Base-by-base conservation (phyloP, 176 grass and related monocot genomes). In the Areca catechu region DNA sequence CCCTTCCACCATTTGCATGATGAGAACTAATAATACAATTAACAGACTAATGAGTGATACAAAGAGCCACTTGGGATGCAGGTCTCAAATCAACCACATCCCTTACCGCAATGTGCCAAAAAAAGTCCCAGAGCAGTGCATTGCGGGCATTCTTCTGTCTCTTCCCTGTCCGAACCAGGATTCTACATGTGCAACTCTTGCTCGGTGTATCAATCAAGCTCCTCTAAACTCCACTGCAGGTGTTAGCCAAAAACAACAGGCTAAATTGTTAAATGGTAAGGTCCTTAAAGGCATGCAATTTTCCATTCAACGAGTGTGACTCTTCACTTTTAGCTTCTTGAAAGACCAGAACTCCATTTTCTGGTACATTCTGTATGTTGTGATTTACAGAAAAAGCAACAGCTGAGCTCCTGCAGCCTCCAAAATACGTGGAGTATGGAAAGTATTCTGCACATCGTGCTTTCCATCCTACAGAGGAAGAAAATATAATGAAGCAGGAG, bases 361-460 rank as follows among this genome's bases (percentile, higher is more conserved):
- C 94, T 73, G 81, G 43, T 67, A 58, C 75, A 83, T 69, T 83
- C 49, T 83, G 70, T 7, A 54, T 28, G 16, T 17, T 71, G 53
- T 25, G 65, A 72, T 68, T 78, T 5, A 54, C 47, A 66, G 54
- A 56, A 78, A 77, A 64, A 24, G 71, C 65, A 53, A 66, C 61
- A 54, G 66, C 30, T 47, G 73, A 73, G 59, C 94, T 89, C 62
- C 74, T 85, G 47, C 43, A 58, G 30, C 94, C 94, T 50, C 68
- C 88, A 68, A 98, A 89, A 49, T 89, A 88, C 19, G 81, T 80
- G 1, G 94, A 98, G 73, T 85, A 89, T 16, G 88, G 94, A 49
- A 93, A 98, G 73, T 93, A 85, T 71, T 89, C 84, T 2, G 76
- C 79, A 48, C 88, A 89, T 28, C 81, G 62, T 59, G 65, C 65